Conservation (phyloP, 495 filamentous ascomycete species). For the Aspergillus indologenus region DNA sequence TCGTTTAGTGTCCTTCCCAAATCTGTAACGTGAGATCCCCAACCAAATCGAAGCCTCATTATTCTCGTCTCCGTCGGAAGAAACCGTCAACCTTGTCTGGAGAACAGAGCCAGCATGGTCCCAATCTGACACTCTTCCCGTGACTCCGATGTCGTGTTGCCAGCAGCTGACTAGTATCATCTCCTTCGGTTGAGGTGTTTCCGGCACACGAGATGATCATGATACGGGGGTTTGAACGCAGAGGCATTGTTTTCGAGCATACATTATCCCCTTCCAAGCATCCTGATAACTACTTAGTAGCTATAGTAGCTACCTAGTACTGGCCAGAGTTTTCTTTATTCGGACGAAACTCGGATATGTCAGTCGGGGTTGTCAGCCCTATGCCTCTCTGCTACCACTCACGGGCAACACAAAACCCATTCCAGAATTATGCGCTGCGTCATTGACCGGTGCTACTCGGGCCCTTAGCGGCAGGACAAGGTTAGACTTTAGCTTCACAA, state of each 20-base stretch:
- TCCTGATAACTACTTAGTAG: background rate
- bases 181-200: background rate
- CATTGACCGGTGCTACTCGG: background rate
- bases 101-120: background rate
- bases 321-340: no score
- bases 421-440: background rate
- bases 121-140: background rate
- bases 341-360: background rate
- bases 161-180: background rate
- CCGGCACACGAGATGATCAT: background rate
- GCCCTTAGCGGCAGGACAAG: background rate
- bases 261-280: background rate
- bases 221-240: background rate
- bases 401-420: background rate
- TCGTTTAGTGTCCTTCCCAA: background rate
- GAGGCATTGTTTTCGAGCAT: background rate
- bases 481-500: conserved; percentile 5
- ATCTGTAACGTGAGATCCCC: background rate
- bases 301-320: no score
- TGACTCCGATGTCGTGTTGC: background rate
- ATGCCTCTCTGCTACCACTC: background rate
- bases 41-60: background rate
- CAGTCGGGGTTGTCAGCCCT: background rate
- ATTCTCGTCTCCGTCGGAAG: background rate
- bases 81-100: background rate